Conservation (phyloP, 306 rosid species). For the Coriaria nepalensis region DNA sequence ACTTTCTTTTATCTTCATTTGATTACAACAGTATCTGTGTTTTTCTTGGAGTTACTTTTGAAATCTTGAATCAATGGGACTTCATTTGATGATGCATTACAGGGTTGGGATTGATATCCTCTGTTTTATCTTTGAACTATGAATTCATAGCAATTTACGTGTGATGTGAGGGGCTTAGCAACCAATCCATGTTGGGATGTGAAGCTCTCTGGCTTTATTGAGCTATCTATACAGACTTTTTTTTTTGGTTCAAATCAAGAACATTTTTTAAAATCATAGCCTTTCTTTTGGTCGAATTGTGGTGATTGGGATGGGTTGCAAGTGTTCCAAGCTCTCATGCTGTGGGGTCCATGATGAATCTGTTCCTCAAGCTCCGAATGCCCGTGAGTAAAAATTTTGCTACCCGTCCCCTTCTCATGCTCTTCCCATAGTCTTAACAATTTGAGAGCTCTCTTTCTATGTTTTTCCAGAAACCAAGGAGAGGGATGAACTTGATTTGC, state of each 20-base stretch:
- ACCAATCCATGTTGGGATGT: conserved; percentile 5
- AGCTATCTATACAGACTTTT: background rate
- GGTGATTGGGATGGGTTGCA: conserved; percentile 68
- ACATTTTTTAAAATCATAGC: conserved; percentile 18
- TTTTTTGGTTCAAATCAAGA: background rate
- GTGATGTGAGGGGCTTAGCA: conserved; percentile 6
- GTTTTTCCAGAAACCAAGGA: conserved; percentile 49
- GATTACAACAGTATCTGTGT: background rate
- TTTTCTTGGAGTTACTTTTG: no score
- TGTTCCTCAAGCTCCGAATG: conserved; percentile 30
- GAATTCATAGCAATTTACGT: background rate
- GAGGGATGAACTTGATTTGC: conserved; percentile 47
- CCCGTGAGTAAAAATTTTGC: conserved; percentile 33
- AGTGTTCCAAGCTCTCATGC: conserved; percentile 39
- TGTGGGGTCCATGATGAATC: conserved; percentile 34
- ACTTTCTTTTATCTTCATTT: background rate
- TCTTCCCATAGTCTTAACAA: conserved; percentile 14
- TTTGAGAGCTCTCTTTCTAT: conserved; percentile 10
- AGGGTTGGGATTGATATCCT: background rate
- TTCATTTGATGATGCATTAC: no score
- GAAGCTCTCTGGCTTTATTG: conserved; percentile 3
- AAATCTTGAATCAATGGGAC: no score
- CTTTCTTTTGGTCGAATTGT: conserved; percentile 9
- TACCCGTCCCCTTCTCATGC: conserved; percentile 1
- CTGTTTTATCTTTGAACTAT: background rate